Conservation (phyloP, 1,284 basidiomycete genomes). For the Boletellus deceptivus region DNA sequence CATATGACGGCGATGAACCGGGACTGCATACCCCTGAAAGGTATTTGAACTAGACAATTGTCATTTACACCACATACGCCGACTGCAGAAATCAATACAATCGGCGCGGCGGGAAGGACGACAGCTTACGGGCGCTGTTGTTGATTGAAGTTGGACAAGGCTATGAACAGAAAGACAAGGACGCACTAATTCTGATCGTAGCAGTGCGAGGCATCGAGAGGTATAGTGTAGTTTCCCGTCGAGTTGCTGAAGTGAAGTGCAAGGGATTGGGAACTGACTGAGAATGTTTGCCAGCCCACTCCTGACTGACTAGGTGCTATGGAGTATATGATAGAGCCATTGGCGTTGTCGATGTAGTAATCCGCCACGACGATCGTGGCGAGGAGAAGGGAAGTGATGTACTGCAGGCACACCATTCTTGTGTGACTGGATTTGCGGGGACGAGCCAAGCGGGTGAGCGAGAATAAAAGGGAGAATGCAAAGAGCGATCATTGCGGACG, state of each 20-base stretch:
- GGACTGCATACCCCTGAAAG: slow-evolving; percentile 19
- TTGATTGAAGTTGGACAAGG: slow-evolving; percentile 1
- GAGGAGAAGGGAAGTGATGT: slow-evolving; percentile 11
- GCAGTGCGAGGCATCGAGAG: slow-evolving; percentile 19
- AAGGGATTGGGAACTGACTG: slow-evolving; percentile 6
- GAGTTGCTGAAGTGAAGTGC: slow-evolving; percentile 13
- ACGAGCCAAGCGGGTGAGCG: background rate
- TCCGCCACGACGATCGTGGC: slow-evolving; percentile 15
- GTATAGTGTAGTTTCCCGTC: slow-evolving; percentile 20
- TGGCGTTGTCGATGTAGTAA: slow-evolving; percentile 25
- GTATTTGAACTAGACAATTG: slow-evolving; percentile 19
- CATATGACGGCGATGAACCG: background rate
- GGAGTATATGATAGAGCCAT: slow-evolving; percentile 17
- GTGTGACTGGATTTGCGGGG: background rate
- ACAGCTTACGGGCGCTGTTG: slow-evolving; percentile 19
- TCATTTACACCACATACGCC: slow-evolving; percentile 17
- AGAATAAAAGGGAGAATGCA: background rate
- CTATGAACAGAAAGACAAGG: background rate
- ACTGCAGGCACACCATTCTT: slow-evolving; percentile 8
- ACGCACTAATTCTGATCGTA: slow-evolving; percentile 28
- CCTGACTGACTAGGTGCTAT: slow-evolving; percentile 15
- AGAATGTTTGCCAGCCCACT: slow-evolving; percentile 14
- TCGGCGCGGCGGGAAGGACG: background rate
- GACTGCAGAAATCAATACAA: slow-evolving; percentile 11
- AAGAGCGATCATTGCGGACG: background rate